Conservation (phyloP, 2,329 filamentous ascomycete species). For the Paecilomyces dactylethromorphus region DNA sequence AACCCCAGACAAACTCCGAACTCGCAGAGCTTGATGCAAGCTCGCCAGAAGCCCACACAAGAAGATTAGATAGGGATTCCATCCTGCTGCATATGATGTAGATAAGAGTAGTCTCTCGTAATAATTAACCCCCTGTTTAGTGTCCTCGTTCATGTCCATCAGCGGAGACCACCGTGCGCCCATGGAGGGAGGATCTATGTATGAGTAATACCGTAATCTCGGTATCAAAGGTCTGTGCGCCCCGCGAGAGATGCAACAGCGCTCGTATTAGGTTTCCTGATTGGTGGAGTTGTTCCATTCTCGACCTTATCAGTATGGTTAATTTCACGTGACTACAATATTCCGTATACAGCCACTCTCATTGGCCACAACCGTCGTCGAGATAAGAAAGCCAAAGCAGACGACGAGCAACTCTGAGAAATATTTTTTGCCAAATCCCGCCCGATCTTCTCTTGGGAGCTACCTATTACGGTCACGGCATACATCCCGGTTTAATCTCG, state of each 20-base stretch:
- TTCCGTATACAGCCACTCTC: background rate
- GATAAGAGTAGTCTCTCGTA: background rate
- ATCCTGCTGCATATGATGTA: background rate
- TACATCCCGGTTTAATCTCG: background rate
- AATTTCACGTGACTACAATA: background rate
- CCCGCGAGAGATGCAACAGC: background rate
- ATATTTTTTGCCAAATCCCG: background rate
- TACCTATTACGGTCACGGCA: background rate
- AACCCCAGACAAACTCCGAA: background rate
- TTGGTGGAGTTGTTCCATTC: background rate
- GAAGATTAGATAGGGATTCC: background rate
- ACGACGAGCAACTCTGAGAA: background rate
- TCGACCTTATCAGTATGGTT: background rate
- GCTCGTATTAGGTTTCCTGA: background rate
- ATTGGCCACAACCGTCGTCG: background rate
- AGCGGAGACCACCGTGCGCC: background rate
- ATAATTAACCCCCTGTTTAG: background rate
- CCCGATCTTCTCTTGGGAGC: background rate
- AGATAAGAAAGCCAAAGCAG: background rate
- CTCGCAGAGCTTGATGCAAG: background rate
- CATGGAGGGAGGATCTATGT: background rate
- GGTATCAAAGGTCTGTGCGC: background rate
- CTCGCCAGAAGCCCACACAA: background rate
- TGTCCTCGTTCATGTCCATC: background rate
- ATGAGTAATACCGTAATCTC: background rate